Conservation (phyloP, 2,329 filamentous ascomycete species). For the Colletotrichum agaves region DNA sequence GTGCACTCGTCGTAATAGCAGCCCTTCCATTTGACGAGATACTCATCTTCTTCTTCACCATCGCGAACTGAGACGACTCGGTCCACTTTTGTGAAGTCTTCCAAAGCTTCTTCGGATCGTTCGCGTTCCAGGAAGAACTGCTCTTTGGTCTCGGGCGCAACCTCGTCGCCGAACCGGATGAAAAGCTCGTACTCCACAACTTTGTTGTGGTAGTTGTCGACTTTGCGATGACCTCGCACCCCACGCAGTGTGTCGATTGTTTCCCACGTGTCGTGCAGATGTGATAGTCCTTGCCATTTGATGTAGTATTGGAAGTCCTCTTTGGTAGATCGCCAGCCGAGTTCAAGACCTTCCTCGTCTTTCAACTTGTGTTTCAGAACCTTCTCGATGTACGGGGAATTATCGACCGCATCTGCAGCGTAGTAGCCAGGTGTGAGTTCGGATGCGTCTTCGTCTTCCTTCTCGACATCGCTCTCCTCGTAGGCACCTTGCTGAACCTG, state of each 20-base stretch:
- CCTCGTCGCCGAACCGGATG: conserved; percentile 78
- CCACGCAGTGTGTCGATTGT: conserved; percentile 77
- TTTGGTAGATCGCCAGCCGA: conserved; percentile 66
- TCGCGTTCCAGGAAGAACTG: conserved; percentile 97
- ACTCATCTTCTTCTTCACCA: conserved; percentile 84
- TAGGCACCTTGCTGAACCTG: conserved; percentile 73
- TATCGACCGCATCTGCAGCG: conserved; percentile 76
- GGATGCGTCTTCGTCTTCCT: conserved; percentile 72
- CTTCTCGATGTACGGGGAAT: conserved; percentile 86
- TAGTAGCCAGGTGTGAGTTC: conserved; percentile 73
- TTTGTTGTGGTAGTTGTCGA: conserved; percentile 96
- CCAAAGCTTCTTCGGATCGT: conserved; percentile 85
- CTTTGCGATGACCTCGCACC: conserved; percentile 85
- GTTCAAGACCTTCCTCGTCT: conserved; percentile 65
- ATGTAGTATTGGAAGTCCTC: conserved; percentile 92
- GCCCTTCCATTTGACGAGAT: conserved; percentile 97
- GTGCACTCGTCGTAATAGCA: conserved; percentile 94
- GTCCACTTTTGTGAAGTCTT: conserved; percentile 92
- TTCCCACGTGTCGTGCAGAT: conserved; percentile 97
- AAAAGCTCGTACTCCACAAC: conserved; percentile 82
- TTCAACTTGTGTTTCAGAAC: conserved; percentile 87
- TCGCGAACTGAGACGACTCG: conserved; percentile 87
- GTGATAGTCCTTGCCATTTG: conserved; percentile 97
- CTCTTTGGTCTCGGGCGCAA: conserved; percentile 86
- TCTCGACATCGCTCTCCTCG: conserved; percentile 73